A percentile compares a stretch with the other conserved stretches of the same genome.
Conservation (phyloP, 257 asterid species). For the Solanum lycopersicoides region DNA sequence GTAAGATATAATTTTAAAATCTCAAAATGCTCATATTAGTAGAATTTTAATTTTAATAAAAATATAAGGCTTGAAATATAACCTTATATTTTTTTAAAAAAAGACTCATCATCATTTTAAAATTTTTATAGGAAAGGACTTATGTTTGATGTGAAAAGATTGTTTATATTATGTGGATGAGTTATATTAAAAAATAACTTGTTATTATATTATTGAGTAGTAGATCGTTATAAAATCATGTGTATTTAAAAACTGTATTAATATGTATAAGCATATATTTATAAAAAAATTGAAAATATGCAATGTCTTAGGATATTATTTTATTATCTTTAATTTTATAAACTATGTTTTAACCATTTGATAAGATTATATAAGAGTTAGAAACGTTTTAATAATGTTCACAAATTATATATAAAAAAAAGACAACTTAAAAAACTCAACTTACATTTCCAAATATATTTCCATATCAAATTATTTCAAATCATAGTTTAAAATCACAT, state of each 20-base stretch:
- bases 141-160: background rate
- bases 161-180: background rate
- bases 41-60: no score
- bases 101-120: rapidly evolving
- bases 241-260: background rate
- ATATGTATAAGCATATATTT: background rate
- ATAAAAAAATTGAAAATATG: no score
- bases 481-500: background rate
- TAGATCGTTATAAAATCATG: rapidly evolving
- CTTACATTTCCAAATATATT: background rate
- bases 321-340: background rate
- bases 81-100: no score
- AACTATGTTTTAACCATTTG: background rate
- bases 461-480: background rate
- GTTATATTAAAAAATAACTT: background rate
- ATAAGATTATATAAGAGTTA: background rate
- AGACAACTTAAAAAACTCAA: background rate
- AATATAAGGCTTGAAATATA: background rate
- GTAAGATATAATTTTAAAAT: rapidly evolving
- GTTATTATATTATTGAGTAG: background rate
- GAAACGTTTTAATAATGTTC: background rate
- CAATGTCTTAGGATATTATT: background rate
- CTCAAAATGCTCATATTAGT: no score
- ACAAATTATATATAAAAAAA: background rate
- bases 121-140: no score